A percentile compares a stretch with the other conserved stretches of the same genome.
Conservation (phyloP, 1,284 basidiomycete species). For the Pisolithus thermaeus region DNA sequence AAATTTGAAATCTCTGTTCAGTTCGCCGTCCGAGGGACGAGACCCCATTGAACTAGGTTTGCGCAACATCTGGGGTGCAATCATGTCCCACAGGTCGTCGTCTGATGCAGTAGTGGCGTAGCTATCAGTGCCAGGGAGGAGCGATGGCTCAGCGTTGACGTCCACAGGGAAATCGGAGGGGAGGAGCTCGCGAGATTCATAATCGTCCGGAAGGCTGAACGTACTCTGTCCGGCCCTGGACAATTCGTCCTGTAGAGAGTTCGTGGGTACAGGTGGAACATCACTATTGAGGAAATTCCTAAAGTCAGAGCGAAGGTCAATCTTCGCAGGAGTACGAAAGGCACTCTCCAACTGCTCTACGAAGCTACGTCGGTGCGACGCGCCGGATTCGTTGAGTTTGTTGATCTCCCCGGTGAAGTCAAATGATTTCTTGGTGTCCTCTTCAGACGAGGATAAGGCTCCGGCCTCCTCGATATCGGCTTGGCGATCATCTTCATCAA, state of each 20-base stretch:
- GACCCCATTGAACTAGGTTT: constrained; percentile 36
- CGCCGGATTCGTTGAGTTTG: constrained; percentile 65
- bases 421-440: constrained; percentile 73
- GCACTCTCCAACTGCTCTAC: constrained; percentile 77
- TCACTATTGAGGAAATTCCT: constrained; percentile 29
- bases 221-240: constrained; percentile 17
- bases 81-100: constrained; percentile 20
- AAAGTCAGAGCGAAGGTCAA: constrained; percentile 50
- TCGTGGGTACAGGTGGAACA: constrained; percentile 36
- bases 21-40: constrained; percentile 52
- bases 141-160: constrained; percentile 18
- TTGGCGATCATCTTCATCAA: constrained; percentile 41
- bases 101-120: constrained; percentile 10
- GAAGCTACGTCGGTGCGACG: constrained; percentile 66
- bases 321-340: constrained; percentile 66
- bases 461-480: constrained; percentile 41
- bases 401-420: constrained; percentile 81
- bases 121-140: constrained; percentile 16
- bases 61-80: constrained; percentile 21
- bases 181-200: constrained; percentile 14
- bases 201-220: constrained; percentile 14
- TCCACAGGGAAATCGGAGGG: constrained; percentile 16
- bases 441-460: constrained; percentile 37
- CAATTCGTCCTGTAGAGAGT: constrained; percentile 21
- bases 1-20: constrained; percentile 68